Base-by-base conservation (phyloP, 345 rosid genomes). In the Barbarea vulgaris region DNA sequence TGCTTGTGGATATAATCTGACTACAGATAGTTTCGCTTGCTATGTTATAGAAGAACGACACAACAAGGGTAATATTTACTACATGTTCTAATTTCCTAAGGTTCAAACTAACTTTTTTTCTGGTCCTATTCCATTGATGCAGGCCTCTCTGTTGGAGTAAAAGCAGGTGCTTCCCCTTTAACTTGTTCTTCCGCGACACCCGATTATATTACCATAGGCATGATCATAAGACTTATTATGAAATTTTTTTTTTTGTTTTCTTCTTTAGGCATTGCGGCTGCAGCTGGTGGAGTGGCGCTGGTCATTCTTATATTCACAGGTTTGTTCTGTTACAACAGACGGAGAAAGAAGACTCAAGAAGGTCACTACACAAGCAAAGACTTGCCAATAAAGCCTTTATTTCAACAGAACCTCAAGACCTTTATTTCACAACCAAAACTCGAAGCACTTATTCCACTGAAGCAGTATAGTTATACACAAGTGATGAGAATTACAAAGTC, bases 321-420 rank as follows among this genome's bases (percentile, higher is more conserved):
- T n/a, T n/a, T 30, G 64, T 9, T 33, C 3, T 18, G 42, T 57
- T 0, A 31, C 3, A 28, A n/a, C 24, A 30, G 34, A n/a, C 82
- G 77, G 24, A 60, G 80, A 71, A 81, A 37, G 59, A 89, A 74
- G 59, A 82, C 63, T 46, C 70, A 72, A 12, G 73, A 74, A 33
- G 79, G 69, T 54, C 81, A 82, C 48, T 37, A 70, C 30, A 73
- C 71, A 47, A 80, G 77, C 74, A 73, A 70, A 72, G 87, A 62
- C 74, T 58, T 81, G 22, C 76, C 85, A 11, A 6, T 62, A 62
- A 62, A 77, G 8, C 78, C 87, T 54, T 71, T 30, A 30, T 30
- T 1, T 30, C 24, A 39, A 21, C 67, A 11, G 7, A 60, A 71
- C 2, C 76, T 72, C 7, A 47, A 60, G 21, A 14, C 58, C 5